Conservation (phyloP, 2,329 filamentous ascomycete species). For the Colletotrichum sp. region DNA sequence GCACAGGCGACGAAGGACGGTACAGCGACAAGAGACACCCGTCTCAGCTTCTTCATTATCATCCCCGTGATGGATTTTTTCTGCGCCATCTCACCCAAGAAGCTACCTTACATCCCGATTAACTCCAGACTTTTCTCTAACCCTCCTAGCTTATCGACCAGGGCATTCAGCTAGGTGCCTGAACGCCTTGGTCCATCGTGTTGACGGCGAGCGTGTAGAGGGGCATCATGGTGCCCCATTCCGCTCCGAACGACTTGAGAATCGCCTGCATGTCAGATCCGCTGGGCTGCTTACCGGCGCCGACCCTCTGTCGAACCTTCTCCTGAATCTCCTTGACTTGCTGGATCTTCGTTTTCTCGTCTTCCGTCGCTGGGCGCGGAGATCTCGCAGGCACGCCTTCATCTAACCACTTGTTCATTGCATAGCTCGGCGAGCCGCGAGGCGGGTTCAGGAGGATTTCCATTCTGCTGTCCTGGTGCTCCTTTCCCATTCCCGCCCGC, state of each 20-base stretch:
- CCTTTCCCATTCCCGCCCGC: background rate
- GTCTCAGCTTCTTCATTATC: background rate
- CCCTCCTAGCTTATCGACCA: rapidly evolving
- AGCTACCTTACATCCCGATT: background rate
- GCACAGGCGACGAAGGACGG: background rate
- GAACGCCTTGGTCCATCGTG: background rate
- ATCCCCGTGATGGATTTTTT: rapidly evolving
- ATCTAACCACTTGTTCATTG: background rate
- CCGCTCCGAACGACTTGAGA: background rate
- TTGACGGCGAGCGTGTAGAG: background rate
- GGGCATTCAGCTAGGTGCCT: background rate
- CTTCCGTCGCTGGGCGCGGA: background rate
- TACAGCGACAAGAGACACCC: background rate
- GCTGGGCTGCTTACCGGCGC: rapidly evolving
- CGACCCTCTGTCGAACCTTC: background rate
- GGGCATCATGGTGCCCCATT: background rate
- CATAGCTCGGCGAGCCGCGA: background rate
- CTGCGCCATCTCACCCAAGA: background rate
- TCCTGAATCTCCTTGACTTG: background rate
- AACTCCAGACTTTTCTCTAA: background rate
- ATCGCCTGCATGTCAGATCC: background rate
- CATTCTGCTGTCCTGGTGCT: background rate
- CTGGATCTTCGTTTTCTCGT: background rate
- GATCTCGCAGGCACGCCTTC: background rate
- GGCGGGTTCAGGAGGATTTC: background rate